Conservation (phyloP, 2,329 filamentous ascomycete genomes). For the Ampelomyces quisqualis region DNA sequence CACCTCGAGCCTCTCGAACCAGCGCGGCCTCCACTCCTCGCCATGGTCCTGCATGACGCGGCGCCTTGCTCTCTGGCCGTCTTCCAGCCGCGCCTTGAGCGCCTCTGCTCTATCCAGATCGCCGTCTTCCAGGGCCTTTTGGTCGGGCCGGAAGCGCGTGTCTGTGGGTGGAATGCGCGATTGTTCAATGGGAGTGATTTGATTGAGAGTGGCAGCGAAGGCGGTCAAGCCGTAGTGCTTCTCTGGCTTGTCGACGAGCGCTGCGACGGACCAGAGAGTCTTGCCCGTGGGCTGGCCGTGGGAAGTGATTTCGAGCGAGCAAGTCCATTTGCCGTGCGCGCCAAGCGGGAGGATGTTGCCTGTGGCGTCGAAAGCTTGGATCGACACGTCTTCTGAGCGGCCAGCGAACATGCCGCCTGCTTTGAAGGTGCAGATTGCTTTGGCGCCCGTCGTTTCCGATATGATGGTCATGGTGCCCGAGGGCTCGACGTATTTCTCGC, state of each 20-base stretch:
- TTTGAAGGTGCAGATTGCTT: slow-evolving; percentile 87
- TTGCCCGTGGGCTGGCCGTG: slow-evolving; percentile 61
- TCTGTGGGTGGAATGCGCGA: slow-evolving; percentile 78
- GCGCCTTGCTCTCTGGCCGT: slow-evolving; percentile 75
- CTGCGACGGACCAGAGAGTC: slow-evolving; percentile 76
- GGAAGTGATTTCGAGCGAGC: slow-evolving; percentile 65
- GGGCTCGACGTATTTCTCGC: slow-evolving; percentile 96
- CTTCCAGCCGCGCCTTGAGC: slow-evolving; percentile 80
- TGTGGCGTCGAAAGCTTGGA: slow-evolving; percentile 68
- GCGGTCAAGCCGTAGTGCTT: slow-evolving; percentile 84
- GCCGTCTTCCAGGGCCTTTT: slow-evolving; percentile 79
- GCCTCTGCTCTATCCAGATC: slow-evolving; percentile 80
- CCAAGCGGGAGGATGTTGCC: slow-evolving; percentile 67
- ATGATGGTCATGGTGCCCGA: slow-evolving; percentile 83
- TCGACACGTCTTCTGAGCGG: slow-evolving; percentile 82
- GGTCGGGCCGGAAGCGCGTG: slow-evolving; percentile 80
- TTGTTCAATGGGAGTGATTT: slow-evolving; percentile 78
- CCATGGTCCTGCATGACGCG: slow-evolving; percentile 74
- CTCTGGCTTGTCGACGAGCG: slow-evolving; percentile 74
- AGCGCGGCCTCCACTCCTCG: slow-evolving; percentile 71
- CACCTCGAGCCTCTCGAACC: slow-evolving; percentile 71
- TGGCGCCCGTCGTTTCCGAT: slow-evolving; percentile 81
- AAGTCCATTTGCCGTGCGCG: slow-evolving; percentile 82
- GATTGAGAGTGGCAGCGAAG: slow-evolving; percentile 84
- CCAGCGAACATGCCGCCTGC: slow-evolving; percentile 97